phyloP scores from a whole-genome alignment of 2,329 filamentous ascomycete species.

The Cucurbitaria berberidis region DNA sequence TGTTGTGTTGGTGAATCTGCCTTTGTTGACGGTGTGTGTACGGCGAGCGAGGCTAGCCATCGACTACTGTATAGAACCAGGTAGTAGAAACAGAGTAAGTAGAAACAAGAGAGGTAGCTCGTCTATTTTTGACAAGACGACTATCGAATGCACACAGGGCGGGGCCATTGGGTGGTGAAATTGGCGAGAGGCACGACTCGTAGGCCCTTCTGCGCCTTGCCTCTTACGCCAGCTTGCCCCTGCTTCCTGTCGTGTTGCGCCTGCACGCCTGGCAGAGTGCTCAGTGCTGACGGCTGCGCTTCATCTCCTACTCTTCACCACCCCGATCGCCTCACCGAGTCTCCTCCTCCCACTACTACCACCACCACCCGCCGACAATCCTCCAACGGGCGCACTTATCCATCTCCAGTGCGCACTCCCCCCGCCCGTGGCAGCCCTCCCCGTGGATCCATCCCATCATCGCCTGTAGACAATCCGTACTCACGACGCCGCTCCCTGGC shows the following conservation, averaged over 20 bases:
- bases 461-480: too few species aligned
- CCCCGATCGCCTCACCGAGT: constrained; percentile 23
- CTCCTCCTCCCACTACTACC: constrained; percentile 18
- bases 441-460: constrained; percentile 26
- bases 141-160: constrained; percentile 27
- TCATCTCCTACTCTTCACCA: constrained; percentile 20
- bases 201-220: constrained; percentile 14
- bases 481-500: constrained; percentile 24
- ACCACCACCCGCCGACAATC: constrained; percentile 42
- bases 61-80: too few species aligned
- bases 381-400: constrained; percentile 42
- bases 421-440: constrained; percentile 44
- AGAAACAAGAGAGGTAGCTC: too few species aligned
- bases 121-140: constrained; percentile 32
- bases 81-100: too few species aligned
- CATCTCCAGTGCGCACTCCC: constrained; percentile 40
- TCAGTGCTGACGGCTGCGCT: constrained; percentile 16
- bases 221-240: constrained; percentile 23
- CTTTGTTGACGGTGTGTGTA: not conserved
- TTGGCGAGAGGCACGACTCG: constrained; percentile 18
- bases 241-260: constrained; percentile 22
- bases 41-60: too few species aligned
- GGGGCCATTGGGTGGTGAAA: constrained; percentile 19
- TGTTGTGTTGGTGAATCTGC: not conserved
- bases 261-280: constrained; percentile 15